These are phyloP conservation scores for Cynanchum wilfordii DNA, from an alignment of 257 asterid genomes.

Conservation along the genomic window DNA sequence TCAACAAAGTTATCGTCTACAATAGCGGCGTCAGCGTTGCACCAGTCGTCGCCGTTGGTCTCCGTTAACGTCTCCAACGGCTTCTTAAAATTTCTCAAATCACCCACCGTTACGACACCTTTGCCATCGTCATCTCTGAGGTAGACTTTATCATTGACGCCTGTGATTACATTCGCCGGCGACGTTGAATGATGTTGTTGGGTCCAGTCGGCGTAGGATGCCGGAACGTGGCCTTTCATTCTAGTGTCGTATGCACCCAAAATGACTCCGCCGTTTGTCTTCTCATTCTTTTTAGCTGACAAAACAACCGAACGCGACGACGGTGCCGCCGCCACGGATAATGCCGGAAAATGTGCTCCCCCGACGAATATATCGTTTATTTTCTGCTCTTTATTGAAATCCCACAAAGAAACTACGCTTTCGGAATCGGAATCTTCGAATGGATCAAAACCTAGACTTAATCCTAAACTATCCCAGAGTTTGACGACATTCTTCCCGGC, in stretches of 20 bases:
- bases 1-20: slow-evolving; percentile 35
- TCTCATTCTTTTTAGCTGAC: slow-evolving; percentile 37
- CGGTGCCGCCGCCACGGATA: slow-evolving; percentile 13
- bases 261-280: slow-evolving; percentile 45
- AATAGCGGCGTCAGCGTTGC: slow-evolving; percentile 77
- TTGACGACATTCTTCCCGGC: slow-evolving; percentile 66
- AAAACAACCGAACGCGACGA: slow-evolving; percentile 38
- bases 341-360: slow-evolving; percentile 17
- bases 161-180: slow-evolving; percentile 18
- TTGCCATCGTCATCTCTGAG: slow-evolving; percentile 51
- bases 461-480: slow-evolving; percentile 80
- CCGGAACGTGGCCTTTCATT: slow-evolving; percentile 47
- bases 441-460: slow-evolving; percentile 48
- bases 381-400: slow-evolving; percentile 18
- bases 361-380: slow-evolving; percentile 24
- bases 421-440: slow-evolving; percentile 39
- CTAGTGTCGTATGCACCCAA: slow-evolving; percentile 62
- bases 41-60: slow-evolving; percentile 55
- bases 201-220: slow-evolving; percentile 61
- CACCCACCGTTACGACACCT: slow-evolving; percentile 72
- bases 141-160: slow-evolving; percentile 27
- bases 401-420: slow-evolving; percentile 66
- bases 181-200: not conserved
- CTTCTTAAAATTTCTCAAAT: slow-evolving; percentile 55
- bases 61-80: slow-evolving; percentile 46